Evolutionary conservation across 768 basidiomycete genomes (phyloP), one percentile per base, ranked within the genome.

Genomic region (Filobasidium wieringae): DNA sequence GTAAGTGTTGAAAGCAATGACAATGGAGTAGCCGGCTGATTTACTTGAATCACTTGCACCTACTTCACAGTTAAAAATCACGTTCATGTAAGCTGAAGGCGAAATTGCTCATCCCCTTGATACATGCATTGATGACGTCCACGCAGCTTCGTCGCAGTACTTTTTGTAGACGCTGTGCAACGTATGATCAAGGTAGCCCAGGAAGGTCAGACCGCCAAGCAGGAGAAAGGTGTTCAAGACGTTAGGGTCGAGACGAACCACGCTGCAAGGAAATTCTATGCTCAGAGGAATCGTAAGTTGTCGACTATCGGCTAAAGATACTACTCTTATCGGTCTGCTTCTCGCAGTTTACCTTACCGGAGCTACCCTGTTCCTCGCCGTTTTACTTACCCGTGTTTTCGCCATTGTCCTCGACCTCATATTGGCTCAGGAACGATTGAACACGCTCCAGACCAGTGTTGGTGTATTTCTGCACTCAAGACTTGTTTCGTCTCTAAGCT

Each of bases 311-410:
- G 9, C 12, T 47, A 22, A 22, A 26, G 8, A 39, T 3, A 43
- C 26, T 6, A 14, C 39, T 15, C 41, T 11, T 39, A 36, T 19
- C 12, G 7, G 26, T 26, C 63, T 51, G 58, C 43, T 19, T 14
- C 22, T 29, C 26, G 15, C 55, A 64, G 69, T 85, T 58, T 96
- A 96, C 72, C 80, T 96, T 15, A 92, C 91, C 61, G 72, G 72
- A 19, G 63, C 66, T 73, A 88, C 86, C 59, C 80, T 99, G 45
- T 95, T 96, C 84, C 84, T 99, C 22, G 95, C 93, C 8, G 83
- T 97, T 57, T 85, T 95, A 65, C 82, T 96, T 64, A 86, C 91
- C 2, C 84, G 92, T 66, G 87, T 86, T 3, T 96, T 96, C 78
- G 84, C 85, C 72, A 87, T 97, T 72, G 81, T 87, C 45, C 82